phyloP scores from a whole-genome alignment of 2,329 filamentous ascomycete genomes.

The Aspergillus oerlinghausenensis region DNA sequence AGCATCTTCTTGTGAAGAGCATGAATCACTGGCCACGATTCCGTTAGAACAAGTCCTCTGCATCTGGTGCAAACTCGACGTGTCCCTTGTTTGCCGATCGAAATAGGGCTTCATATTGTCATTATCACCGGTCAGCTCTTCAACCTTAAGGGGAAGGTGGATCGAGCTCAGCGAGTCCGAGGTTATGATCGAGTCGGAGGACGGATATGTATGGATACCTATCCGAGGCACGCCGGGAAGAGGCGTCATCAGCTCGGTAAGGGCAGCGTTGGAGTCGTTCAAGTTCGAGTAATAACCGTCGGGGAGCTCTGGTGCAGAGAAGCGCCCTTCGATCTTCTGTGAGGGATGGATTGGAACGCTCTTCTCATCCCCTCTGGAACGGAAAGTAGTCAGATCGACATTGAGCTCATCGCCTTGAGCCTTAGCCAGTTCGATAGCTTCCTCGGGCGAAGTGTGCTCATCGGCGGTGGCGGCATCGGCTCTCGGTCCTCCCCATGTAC shows the following conservation, averaged over 20 bases:
- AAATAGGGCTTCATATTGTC: slow-evolving; percentile 70
- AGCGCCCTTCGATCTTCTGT: slow-evolving; percentile 70
- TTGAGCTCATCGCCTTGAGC: slow-evolving; percentile 82
- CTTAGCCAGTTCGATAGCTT: slow-evolving; percentile 79
- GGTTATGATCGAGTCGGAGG: slow-evolving; percentile 63
- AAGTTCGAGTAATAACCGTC: slow-evolving; percentile 66
- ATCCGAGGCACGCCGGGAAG: slow-evolving; percentile 45
- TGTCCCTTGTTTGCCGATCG: slow-evolving; percentile 44
- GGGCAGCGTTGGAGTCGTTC: slow-evolving; percentile 63
- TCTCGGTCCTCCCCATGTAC: slow-evolving; percentile 92
- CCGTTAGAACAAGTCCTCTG: neutral
- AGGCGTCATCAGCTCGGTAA: slow-evolving; percentile 45
- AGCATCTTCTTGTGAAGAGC: neutral
- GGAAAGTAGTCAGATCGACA: slow-evolving; percentile 81
- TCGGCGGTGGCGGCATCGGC: slow-evolving; percentile 83
- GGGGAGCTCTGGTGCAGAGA: slow-evolving; percentile 64
- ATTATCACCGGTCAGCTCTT: slow-evolving; percentile 74
- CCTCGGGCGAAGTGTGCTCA: slow-evolving; percentile 66
- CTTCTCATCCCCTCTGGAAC: slow-evolving; percentile 39
- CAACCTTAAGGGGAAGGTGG: slow-evolving; percentile 63
- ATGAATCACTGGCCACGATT: neutral
- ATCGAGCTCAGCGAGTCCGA: slow-evolving; percentile 57
- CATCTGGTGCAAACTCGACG: neutral
- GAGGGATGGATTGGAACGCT: slow-evolving; percentile 66
- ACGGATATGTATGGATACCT: slow-evolving; percentile 55